A percentile compares a stretch with the other conserved stretches of the same genome.
phyloP scores from a whole-genome alignment of 192 early-diverging fungal genomes.

The Rhizophlyctis rosea region DNA sequence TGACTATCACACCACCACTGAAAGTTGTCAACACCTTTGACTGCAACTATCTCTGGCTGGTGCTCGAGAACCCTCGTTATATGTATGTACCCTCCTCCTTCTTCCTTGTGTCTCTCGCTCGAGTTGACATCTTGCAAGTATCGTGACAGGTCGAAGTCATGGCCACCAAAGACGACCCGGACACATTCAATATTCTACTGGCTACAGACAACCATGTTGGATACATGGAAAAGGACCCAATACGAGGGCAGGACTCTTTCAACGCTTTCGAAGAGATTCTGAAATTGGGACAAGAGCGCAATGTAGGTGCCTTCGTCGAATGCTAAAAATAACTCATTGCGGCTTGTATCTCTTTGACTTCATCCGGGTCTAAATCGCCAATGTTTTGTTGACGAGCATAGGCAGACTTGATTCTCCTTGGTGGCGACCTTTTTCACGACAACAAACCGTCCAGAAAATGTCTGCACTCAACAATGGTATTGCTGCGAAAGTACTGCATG shows the following conservation, averaged over 20 bases:
- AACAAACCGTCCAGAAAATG: conserved; percentile 83
- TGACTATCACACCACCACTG: too few species aligned
- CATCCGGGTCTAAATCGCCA: neutral
- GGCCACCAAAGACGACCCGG: too few species aligned
- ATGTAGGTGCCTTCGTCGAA: conserved; percentile 33
- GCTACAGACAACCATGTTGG: conserved; percentile 96
- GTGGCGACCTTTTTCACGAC: conserved; percentile 96
- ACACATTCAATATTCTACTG: conserved; percentile 57
- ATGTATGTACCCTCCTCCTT: conserved; percentile 6
- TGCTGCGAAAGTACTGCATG: conserved; percentile 61
- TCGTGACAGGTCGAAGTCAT: neutral
- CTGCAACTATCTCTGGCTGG: too few species aligned
- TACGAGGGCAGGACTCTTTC: conserved; percentile 82
- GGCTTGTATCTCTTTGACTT: neutral
- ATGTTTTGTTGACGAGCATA: conserved; percentile 6
- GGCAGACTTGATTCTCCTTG: conserved; percentile 89
- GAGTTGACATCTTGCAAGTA: neutral
- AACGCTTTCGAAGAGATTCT: conserved; percentile 88
- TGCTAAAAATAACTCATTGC: too few species aligned
- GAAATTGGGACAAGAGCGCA: conserved; percentile 55
- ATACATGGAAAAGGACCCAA: conserved; percentile 84
- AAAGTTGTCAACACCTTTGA: too few species aligned
- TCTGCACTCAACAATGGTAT: conserved; percentile 63
- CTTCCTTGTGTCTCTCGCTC: conserved; percentile 17
- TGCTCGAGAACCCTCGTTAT: too few species aligned